Evolutionary conservation across 2,329 filamentous ascomycete species (phyloP).

Genomic region (Cladosporium colombiae): DNA sequence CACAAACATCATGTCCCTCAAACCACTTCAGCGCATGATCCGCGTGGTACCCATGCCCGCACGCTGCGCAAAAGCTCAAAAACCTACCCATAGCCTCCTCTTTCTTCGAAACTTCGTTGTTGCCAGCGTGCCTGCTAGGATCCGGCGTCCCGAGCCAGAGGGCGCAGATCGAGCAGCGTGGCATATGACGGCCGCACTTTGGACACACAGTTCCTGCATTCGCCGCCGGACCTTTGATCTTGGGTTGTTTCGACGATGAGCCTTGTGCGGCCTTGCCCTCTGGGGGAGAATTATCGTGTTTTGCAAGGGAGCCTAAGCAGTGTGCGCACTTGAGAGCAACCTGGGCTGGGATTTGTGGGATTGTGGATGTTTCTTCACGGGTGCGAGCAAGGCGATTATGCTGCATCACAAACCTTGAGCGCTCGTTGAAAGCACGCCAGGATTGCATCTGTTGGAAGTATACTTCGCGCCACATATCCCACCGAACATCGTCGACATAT

Average conservation of each 20-base stretch:
- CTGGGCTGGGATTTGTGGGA: slow-evolving; percentile 65
- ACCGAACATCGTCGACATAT: slow-evolving; percentile 76
- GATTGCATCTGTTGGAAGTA: slow-evolving; percentile 70
- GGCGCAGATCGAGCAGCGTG: slow-evolving; percentile 63
- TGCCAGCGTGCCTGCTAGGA: slow-evolving; percentile 43
- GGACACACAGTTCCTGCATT: slow-evolving; percentile 57
- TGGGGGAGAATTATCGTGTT: slow-evolving; percentile 38
- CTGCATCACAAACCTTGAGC: slow-evolving; percentile 76
- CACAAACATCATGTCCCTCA: slow-evolving; percentile 54
- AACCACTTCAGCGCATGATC: slow-evolving; percentile 66
- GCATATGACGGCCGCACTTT: slow-evolving; percentile 63
- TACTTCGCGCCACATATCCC: slow-evolving; percentile 74
- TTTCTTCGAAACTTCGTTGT: slow-evolving; percentile 30
- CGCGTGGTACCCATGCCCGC: slow-evolving; percentile 65
- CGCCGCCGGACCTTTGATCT: slow-evolving; percentile 30
- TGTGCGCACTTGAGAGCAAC: slow-evolving; percentile 75
- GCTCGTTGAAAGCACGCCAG: slow-evolving; percentile 70
- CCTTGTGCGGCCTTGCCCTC: slow-evolving; percentile 14
- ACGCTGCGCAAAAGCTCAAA: slow-evolving; percentile 63
- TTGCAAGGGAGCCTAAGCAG: slow-evolving; percentile 62
- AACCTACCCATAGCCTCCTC: slow-evolving; percentile 55
- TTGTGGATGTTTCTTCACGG: slow-evolving; percentile 62
- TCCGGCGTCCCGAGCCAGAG: slow-evolving; percentile 63
- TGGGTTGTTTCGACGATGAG: slow-evolving; percentile 28
- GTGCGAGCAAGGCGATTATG: slow-evolving; percentile 68